Base-by-base conservation (phyloP, 345 rosid species). In the Moringa oleifera region DNA sequence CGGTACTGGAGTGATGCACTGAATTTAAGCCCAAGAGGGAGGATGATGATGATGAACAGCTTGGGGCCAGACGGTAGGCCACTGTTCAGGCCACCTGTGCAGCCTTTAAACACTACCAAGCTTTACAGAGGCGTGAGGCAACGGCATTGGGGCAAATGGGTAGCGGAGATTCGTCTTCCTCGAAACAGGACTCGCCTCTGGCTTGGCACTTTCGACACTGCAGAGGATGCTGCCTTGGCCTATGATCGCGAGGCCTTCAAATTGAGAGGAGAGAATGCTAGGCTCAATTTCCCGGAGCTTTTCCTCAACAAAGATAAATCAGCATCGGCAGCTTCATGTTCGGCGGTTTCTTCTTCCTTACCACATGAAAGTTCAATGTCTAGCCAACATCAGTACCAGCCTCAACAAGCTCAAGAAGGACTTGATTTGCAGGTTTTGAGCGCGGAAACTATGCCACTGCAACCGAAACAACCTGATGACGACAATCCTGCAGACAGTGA, bases 61-160 rank as follows among this genome's bases (percentile, higher is more conserved):
- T 23, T 85, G 31, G 85, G 96, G 25, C 83, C 81, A 17, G 95
- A 87, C 1, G 77, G 81, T 50, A 55, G 84, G 71, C 85, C 85
- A 53, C 53, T 77, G 51, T 68, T 73, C 49, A 71, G 85, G 67
- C 85, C 87, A 5, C 79, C 80, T 0, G 45, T 83, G 15, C 95
- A 85, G 79, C 98, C 98, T 13, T 65, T 82, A 22, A 79, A 82
- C 63, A 63, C 93, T 10, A 89, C 95, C 1, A 92, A 85, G 77
- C 88, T 92, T 24, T 92, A 92, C 57, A 81, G 96, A 60, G 98
- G 96, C 58, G 95, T 92, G 49, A 83, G 96, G 74, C 98, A 92
- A 69, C 81, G 95, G 63, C 96, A 92, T 70, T 92, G 96, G 96
- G 96, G 98, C 21, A 92, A 92, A 84, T 92, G 98, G 96, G 96